Percentiles rank a stretch among this genome's conserved stretches.
These are phyloP conservation scores for Leccinellum luteum DNA, from an alignment of 768 basidiomycete species.

Conservation along the genomic window DNA sequence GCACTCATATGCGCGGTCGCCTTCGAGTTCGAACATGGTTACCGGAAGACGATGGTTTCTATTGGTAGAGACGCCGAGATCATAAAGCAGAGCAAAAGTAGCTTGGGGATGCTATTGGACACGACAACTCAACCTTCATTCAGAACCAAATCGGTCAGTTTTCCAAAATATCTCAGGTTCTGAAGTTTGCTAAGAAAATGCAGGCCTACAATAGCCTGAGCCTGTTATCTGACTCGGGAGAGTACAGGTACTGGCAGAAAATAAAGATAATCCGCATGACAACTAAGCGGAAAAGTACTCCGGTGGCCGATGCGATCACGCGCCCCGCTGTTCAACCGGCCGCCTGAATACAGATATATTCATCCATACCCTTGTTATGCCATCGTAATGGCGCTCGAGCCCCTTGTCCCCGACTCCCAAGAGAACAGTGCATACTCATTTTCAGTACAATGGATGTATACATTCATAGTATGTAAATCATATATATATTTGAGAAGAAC, in stretches of 20 bases:
- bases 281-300: neutral
- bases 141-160: neutral
- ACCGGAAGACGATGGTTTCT: neutral
- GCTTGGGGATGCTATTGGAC: neutral
- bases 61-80: neutral
- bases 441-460: too few relatives aligned
- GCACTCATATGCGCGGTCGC: neutral
- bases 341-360: neutral
- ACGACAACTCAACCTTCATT: neutral
- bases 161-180: constrained; percentile 11
- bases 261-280: neutral
- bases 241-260: neutral
- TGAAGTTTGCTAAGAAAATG: constrained; percentile 3
- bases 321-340: neutral
- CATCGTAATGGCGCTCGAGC: too few relatives aligned
- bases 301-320: constrained; percentile 10
- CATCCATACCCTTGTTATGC: too few relatives aligned
- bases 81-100: neutral
- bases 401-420: too few relatives aligned
- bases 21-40: neutral
- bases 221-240: neutral
- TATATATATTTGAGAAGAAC: too few relatives aligned
- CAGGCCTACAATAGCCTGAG: neutral
- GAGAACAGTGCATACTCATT: too few relatives aligned
- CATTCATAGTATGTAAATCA: too few relatives aligned